Conservation (phyloP, 768 basidiomycete genomes). For the Cubamyces lactineus region DNA sequence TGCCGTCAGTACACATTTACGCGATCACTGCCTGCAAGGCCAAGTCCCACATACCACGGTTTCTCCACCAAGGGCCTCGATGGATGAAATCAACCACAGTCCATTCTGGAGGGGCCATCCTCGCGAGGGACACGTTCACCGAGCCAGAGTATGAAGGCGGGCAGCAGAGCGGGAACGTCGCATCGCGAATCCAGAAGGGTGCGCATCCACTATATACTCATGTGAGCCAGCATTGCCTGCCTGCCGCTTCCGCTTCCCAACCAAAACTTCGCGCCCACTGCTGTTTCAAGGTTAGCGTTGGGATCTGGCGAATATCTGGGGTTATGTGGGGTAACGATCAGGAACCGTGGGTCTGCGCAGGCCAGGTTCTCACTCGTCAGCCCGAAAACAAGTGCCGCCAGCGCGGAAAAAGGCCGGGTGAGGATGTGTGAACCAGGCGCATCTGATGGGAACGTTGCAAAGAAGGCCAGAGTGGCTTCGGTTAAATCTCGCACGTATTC, state of each 20-base stretch:
- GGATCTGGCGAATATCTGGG: constrained; percentile 28
- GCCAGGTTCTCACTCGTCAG: neutral
- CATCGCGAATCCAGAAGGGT: constrained; percentile 11
- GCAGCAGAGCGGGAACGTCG: neutral
- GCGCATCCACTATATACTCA: constrained; percentile 19
- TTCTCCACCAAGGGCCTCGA: constrained; percentile 62
- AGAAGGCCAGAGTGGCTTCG: neutral
- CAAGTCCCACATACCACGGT: constrained; percentile 47
- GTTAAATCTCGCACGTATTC: constrained; percentile 13
- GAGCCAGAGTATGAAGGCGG: neutral
- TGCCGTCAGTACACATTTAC: neutral
- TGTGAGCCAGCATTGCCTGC: neutral
- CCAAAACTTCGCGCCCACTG: neutral
- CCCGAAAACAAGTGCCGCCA: neutral
- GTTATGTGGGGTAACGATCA: constrained; percentile 29
- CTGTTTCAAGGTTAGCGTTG: constrained; percentile 15
- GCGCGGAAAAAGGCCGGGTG: constrained; percentile 21
- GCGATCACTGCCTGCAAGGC: neutral
- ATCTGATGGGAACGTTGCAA: constrained; percentile 8
- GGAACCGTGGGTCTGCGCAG: neutral
- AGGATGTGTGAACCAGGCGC: neutral
- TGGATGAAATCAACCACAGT: constrained; percentile 64
- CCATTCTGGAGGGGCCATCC: constrained; percentile 47
- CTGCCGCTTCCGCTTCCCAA: neutral
- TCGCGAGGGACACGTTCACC: neutral